These are phyloP conservation scores for Solanum hybrid DNA, from an alignment of 305 asterid species.

Conservation along the genomic window DNA sequence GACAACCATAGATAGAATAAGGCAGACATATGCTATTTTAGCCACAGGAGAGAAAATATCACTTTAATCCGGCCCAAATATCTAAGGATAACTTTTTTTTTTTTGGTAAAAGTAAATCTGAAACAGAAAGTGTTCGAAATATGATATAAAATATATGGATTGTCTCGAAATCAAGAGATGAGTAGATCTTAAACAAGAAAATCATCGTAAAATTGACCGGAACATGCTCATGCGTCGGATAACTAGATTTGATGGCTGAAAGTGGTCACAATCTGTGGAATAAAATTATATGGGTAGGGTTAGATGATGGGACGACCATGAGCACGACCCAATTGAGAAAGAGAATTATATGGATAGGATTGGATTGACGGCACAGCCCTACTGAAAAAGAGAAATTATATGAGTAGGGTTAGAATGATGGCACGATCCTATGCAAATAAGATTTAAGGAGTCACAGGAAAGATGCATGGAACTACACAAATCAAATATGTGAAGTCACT, in stretches of 20 bases:
- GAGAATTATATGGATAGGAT: not conserved
- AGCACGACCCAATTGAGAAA: not conserved
- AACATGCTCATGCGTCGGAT: not conserved
- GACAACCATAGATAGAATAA: not conserved
- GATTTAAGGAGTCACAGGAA: not conserved
- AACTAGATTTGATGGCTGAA: not conserved
- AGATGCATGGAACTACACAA: not conserved
- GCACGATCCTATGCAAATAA: not conserved
- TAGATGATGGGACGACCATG: not conserved
- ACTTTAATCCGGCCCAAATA: not conserved
- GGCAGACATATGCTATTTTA: not conserved
- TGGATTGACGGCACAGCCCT: not conserved
- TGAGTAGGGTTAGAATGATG: not conserved
- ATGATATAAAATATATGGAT: not conserved
- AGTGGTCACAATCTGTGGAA: not conserved
- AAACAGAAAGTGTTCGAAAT: not conserved
- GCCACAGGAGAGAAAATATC: not conserved
- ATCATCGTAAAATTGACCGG: not conserved
- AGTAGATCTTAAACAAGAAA: not conserved
- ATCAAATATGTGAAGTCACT: not conserved
- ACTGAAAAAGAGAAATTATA: no score
- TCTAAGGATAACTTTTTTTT: not conserved
- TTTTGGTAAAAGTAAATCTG: not conserved
- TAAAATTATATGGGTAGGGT: not conserved
- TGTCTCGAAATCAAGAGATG: not conserved